Conservation (phyloP, 768 basidiomycete species). For the Piloderma croceum region DNA sequence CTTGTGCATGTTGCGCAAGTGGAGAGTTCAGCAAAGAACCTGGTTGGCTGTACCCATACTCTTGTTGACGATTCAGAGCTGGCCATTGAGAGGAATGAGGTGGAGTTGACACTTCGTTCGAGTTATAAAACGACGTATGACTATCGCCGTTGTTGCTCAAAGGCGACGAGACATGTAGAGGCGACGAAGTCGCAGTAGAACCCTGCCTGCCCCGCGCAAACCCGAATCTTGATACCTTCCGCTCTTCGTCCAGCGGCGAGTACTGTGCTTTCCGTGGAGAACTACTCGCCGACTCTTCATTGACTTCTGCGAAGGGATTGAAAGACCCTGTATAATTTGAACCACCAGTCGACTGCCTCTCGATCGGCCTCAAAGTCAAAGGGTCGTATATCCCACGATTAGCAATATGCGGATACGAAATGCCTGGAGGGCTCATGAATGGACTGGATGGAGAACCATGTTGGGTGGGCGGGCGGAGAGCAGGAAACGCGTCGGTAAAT, state of each 20-base stretch:
- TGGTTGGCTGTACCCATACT: constrained; percentile 35
- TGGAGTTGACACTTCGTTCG: constrained; percentile 30
- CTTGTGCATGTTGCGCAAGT: constrained; percentile 41
- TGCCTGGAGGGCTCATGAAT: constrained; percentile 44
- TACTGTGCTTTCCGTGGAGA: constrained; percentile 24
- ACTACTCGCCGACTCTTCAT: constrained; percentile 40
- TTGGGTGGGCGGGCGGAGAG: constrained; percentile 36
- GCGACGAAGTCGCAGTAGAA: constrained; percentile 53
- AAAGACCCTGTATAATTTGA: constrained; percentile 69
- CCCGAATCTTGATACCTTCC: constrained; percentile 75
- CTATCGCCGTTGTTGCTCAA: constrained; percentile 43
- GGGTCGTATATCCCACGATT: constrained; percentile 56
- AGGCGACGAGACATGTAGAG: constrained; percentile 51
- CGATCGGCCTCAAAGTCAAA: constrained; percentile 33
- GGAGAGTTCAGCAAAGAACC: constrained; percentile 40
- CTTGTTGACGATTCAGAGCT: constrained; percentile 31
- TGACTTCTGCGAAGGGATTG: constrained; percentile 69
- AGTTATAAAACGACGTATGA: constrained; percentile 42
- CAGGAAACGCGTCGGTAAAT: constrained; percentile 69
- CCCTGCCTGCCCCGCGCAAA: constrained; percentile 70
- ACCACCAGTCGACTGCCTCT: constrained; percentile 41
- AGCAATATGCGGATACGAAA: constrained; percentile 43
- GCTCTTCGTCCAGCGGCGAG: constrained; percentile 54
- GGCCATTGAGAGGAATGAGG: constrained; percentile 41
- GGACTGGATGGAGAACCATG: constrained; percentile 29